Percentiles rank a stretch among this genome's conserved stretches.
Evolutionary conservation across 2,329 filamentous ascomycete genomes (phyloP).

Genomic region (Acrodontium crateriforme): DNA sequence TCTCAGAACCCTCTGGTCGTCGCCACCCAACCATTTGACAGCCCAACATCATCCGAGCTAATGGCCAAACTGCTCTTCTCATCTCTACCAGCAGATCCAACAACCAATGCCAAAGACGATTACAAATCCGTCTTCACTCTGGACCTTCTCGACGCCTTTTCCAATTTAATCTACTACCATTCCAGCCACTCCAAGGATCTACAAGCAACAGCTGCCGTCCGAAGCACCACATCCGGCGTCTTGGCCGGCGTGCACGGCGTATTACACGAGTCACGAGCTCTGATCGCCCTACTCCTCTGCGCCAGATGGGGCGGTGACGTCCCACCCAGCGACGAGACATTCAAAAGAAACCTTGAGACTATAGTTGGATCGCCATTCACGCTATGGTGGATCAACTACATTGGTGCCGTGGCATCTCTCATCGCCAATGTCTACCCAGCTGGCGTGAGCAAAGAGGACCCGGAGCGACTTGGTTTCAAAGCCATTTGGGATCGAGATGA

Average conservation of each 20-base stretch:
- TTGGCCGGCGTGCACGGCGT: slow-evolving; percentile 58
- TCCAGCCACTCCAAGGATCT: slow-evolving; percentile 31
- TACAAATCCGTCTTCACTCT: slow-evolving; percentile 29
- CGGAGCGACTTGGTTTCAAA: slow-evolving; percentile 28
- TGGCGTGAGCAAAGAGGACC: slow-evolving; percentile 30
- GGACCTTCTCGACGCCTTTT: slow-evolving; percentile 40
- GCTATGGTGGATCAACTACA: slow-evolving; percentile 52
- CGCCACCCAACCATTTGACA: slow-evolving; percentile 41
- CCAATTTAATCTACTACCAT: slow-evolving; percentile 43
- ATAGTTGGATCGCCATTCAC: slow-evolving; percentile 38
- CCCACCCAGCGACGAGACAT: slow-evolving; percentile 41
- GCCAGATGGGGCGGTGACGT: slow-evolving; percentile 60
- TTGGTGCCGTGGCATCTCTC: slow-evolving; percentile 46
- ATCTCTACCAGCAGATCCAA: slow-evolving; percentile 28
- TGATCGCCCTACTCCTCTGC: slow-evolving; percentile 58
- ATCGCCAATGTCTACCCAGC: slow-evolving; percentile 48
- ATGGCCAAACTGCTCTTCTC: slow-evolving; percentile 36
- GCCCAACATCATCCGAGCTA: slow-evolving; percentile 29
- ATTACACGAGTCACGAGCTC: slow-evolving; percentile 55
- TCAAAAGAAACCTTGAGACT: slow-evolving; percentile 39
- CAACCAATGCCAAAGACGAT: slow-evolving; percentile 13
- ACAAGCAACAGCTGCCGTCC: slow-evolving; percentile 53
- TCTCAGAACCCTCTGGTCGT: slow-evolving; percentile 53
- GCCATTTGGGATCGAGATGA: slow-evolving; percentile 29
- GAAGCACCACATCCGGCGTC: slow-evolving; percentile 54